Percentiles rank a stretch among this genome's conserved stretches.
phyloP scores from a whole-genome alignment of 208 protist species.

The Polymyxa betae region DNA sequence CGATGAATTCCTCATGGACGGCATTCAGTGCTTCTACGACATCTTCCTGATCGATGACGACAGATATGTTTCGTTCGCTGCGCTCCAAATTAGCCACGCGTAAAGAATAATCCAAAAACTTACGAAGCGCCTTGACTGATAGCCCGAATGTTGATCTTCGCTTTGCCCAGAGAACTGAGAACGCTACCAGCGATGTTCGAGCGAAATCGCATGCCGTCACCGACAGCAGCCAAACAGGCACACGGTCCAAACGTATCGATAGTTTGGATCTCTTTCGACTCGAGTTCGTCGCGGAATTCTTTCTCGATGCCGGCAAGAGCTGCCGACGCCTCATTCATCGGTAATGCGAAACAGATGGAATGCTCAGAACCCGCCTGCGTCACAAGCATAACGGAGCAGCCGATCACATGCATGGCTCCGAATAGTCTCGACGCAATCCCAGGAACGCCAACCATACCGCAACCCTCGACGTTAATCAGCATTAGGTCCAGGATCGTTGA shows the following conservation, averaged over 20 bases:
- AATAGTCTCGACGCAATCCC: constrained; percentile 64
- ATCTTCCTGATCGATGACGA: constrained; percentile 10
- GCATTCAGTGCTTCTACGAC: not conserved
- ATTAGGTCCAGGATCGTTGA: constrained; percentile 39
- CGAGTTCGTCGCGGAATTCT: not conserved
- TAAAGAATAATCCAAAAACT: too few relatives aligned
- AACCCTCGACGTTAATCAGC: constrained; percentile 55
- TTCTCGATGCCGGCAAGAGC: not conserved
- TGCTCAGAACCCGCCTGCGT: constrained; percentile 68
- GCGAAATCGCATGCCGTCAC: not conserved
- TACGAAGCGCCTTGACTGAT: not conserved
- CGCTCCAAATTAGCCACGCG: too few relatives aligned
- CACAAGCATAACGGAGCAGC: constrained; percentile 60
- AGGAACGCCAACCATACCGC: constrained; percentile 64
- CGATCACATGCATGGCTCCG: constrained; percentile 18
- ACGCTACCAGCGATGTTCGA: not conserved
- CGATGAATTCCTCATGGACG: not conserved
- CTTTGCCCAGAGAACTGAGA: not conserved
- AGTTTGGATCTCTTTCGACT: not conserved
- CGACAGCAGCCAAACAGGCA: not conserved
- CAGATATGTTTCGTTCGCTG: constrained; percentile 8
- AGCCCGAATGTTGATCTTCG: not conserved
- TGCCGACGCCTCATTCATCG: not conserved
- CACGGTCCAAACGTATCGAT: not conserved
- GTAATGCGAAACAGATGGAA: constrained; percentile 69